These are phyloP conservation scores for Cytospora paraplurivora DNA, from an alignment of 2,329 filamentous ascomycete species.

Conservation along the genomic window DNA sequence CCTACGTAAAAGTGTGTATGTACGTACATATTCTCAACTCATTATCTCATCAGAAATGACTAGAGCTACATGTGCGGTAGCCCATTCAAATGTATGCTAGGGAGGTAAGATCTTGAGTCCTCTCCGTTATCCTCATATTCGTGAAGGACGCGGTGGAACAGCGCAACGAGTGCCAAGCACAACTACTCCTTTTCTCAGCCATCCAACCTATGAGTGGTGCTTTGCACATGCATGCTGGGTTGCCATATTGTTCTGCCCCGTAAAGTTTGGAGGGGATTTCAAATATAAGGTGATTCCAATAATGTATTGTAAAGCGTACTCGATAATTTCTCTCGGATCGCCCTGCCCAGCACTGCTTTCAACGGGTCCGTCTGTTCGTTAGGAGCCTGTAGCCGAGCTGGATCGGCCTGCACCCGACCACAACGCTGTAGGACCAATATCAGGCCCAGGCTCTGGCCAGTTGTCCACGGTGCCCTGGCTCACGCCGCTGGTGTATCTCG, in stretches of 20 bases:
- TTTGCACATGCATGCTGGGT: neutral
- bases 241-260: neutral
- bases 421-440: constrained; percentile 47
- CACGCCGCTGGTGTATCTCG: constrained; percentile 55
- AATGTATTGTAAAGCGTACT: neutral
- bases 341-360: neutral
- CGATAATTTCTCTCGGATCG: neutral
- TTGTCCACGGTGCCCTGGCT: constrained; percentile 41
- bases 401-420: neutral
- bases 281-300: neutral
- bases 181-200: neutral
- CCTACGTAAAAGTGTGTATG: too few relatives aligned
- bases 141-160: neutral
- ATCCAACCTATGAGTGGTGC: neutral
- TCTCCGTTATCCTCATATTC: neutral
- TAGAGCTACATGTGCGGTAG: too few relatives aligned
- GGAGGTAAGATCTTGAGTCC: neutral
- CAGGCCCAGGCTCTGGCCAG: constrained; percentile 58
- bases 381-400: neutral
- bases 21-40: too few relatives aligned
- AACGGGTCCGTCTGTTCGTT: neutral
- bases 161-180: neutral
- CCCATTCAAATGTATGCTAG: too few relatives aligned
- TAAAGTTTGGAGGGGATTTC: neutral
- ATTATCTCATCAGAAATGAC: too few relatives aligned